phyloP scores from a whole-genome alignment of 2,329 filamentous ascomycete genomes.

The Talaromyces funiculosus region DNA sequence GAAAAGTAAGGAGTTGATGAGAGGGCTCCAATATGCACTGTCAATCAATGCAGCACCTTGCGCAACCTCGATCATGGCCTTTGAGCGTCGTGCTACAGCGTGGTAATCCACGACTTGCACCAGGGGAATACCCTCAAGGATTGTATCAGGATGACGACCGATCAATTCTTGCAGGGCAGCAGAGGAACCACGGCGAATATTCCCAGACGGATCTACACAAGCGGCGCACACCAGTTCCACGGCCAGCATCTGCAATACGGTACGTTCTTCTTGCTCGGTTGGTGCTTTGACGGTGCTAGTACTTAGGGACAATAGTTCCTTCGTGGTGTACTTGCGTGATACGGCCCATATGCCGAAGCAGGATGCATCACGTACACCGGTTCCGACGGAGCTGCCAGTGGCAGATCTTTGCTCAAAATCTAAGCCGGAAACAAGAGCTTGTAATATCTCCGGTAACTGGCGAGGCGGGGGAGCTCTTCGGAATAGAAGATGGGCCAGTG shows the following conservation, averaged over 20 bases:
- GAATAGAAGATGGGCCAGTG: slow-evolving; percentile 80
- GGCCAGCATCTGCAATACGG: slow-evolving; percentile 69
- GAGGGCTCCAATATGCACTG: slow-evolving; percentile 57
- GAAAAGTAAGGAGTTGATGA: slow-evolving; percentile 65
- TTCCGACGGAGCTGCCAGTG: slow-evolving; percentile 77
- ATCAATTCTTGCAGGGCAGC: slow-evolving; percentile 92
- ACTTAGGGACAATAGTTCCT: slow-evolving; percentile 64
- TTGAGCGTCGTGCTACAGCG: slow-evolving; percentile 76
- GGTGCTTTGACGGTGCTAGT: slow-evolving; percentile 25
- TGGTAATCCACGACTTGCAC: slow-evolving; percentile 93
- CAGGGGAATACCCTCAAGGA: slow-evolving; percentile 73
- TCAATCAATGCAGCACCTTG: slow-evolving; percentile 62
- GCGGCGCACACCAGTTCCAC: slow-evolving; percentile 75
- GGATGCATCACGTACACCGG: slow-evolving; percentile 88
- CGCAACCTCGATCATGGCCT: slow-evolving; percentile 74
- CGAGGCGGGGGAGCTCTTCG: slow-evolving; percentile 68
- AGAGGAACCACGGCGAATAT: slow-evolving; percentile 86
- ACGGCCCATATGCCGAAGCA: slow-evolving; percentile 96
- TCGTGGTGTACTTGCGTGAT: slow-evolving; percentile 76
- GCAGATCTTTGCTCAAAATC: slow-evolving; percentile 84
- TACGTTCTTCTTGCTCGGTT: slow-evolving; percentile 25
- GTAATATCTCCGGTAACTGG: slow-evolving; percentile 67
- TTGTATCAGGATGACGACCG: slow-evolving; percentile 81
- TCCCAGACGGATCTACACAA: slow-evolving; percentile 82
- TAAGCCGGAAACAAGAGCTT: slow-evolving; percentile 70